phyloP scores from a whole-genome alignment of 2,329 filamentous ascomycete species.

The Pseudocercospora eumusae region DNA sequence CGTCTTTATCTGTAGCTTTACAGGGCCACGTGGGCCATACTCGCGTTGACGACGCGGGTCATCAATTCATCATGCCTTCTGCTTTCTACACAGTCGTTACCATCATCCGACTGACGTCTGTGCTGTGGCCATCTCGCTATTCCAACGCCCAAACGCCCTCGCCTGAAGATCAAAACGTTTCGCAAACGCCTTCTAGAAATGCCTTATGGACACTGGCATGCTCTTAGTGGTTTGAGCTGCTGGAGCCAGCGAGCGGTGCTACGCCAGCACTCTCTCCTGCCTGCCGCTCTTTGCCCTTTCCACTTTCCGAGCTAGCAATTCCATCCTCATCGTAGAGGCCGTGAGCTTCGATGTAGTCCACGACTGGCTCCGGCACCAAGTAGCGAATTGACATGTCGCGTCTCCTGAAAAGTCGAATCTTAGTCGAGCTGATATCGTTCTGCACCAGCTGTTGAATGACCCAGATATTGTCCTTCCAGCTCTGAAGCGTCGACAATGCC shows the following conservation, averaged over 20 bases:
- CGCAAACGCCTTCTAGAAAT: background rate
- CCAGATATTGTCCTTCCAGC: slow-evolving; percentile 82
- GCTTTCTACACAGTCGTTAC: slow-evolving; percentile 1
- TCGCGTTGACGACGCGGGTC: background rate
- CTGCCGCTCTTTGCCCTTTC: slow-evolving; percentile 36
- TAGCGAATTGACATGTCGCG: slow-evolving; percentile 82
- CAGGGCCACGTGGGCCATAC: background rate
- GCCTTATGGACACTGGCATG: background rate
- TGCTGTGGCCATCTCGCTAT: background rate
- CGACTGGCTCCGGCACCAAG: slow-evolving; percentile 70
- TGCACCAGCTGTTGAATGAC: slow-evolving; percentile 87
- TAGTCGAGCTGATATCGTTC: slow-evolving; percentile 78
- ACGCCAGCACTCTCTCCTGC: slow-evolving; percentile 38
- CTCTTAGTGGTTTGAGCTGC: background rate
- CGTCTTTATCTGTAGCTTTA: background rate
- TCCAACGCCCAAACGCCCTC: slow-evolving; percentile 8
- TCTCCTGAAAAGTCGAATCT: slow-evolving; percentile 78
- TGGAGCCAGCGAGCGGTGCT: slow-evolving; percentile 14
- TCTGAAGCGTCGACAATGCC: slow-evolving; percentile 75
- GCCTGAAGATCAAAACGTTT: background rate
- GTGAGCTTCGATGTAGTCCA: slow-evolving; percentile 52
- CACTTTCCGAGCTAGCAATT: slow-evolving; percentile 30
- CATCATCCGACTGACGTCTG: background rate
- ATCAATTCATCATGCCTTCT: background rate
- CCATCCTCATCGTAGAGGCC: slow-evolving; percentile 43